Evolutionary conservation across 2,329 filamentous ascomycete genomes (phyloP).

Genomic region (Akanthomyces muscarius): DNA sequence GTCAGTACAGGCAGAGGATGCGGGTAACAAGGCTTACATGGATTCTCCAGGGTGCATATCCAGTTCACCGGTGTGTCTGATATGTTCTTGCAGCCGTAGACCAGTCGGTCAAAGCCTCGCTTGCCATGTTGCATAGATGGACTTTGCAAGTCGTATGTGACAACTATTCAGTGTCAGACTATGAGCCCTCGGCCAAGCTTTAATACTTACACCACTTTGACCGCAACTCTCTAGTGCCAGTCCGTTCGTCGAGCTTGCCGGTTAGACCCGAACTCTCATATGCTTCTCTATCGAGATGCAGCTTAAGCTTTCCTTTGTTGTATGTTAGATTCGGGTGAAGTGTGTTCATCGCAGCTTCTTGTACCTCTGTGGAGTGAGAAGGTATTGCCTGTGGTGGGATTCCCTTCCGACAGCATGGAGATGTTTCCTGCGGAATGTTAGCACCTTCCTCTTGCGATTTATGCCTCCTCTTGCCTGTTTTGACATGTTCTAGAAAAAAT

Average conservation of each 20-base stretch:
- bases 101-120: conserved; percentile 73
- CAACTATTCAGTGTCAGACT: conserved; percentile 47
- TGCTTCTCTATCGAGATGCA: conserved; percentile 75
- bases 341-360: conserved; percentile 5
- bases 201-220: conserved; percentile 64
- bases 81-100: conserved; percentile 76
- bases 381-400: conserved; percentile 63
- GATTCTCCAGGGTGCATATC: conserved; percentile 65
- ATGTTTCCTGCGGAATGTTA: conserved; percentile 58
- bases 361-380: conserved; percentile 68
- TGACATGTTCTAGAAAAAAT: conserved; percentile 84
- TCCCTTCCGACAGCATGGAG: conserved; percentile 79
- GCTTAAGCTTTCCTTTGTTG: conserved; percentile 58
- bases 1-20: neutral
- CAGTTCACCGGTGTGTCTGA: conserved; percentile 65
- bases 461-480: conserved; percentile 53
- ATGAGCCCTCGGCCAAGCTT: neutral
- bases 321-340: neutral
- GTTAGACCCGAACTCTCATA: conserved; percentile 81
- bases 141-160: conserved; percentile 70
- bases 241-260: conserved; percentile 61
- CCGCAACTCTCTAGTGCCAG: conserved; percentile 57
- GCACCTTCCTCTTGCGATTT: neutral
- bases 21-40: conserved; percentile 1
- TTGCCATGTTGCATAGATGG: conserved; percentile 79